These are phyloP conservation scores for Saccharomyces hybrid DNA, from an alignment of 1,139 yeast genomes.

Conservation along the genomic window DNA sequence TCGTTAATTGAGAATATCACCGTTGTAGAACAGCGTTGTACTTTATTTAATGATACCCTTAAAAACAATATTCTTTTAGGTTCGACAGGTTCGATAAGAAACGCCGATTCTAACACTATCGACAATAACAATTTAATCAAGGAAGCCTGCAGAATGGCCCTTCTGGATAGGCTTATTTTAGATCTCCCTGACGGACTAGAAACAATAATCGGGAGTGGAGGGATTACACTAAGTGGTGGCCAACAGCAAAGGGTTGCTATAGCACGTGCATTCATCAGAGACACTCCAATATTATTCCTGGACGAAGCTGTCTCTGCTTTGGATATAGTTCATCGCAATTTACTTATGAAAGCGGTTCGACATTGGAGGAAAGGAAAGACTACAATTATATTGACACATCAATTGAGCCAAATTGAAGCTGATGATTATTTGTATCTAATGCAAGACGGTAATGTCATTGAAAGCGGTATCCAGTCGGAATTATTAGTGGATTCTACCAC, in stretches of 20 bases:
- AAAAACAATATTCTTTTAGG: constrained; percentile 55
- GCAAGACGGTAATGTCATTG: too few relatives aligned
- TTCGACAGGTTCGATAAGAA: constrained; percentile 15
- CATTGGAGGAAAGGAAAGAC: constrained; percentile 62
- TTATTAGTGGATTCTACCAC: constrained; percentile 23
- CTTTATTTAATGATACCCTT: constrained; percentile 57
- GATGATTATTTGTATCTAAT: constrained; percentile 52
- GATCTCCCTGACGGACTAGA: constrained; percentile 48
- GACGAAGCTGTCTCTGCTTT: constrained; percentile 86
- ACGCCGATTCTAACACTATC: constrained; percentile 21
- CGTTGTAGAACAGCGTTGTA: constrained; percentile 63
- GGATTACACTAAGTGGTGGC: constrained; percentile 73
- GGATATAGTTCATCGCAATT: constrained; percentile 44
- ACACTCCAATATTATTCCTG: constrained; percentile 65
- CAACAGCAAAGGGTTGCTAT: constrained; percentile 76
- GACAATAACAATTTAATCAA: constrained; percentile 24
- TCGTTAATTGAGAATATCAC: constrained; percentile 63
- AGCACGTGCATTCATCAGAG: constrained; percentile 70
- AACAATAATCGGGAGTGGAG: constrained; percentile 42
- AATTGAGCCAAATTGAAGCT: constrained; percentile 46
- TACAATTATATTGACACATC: constrained; percentile 78
- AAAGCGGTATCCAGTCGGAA: constrained; percentile 37
- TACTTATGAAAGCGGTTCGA: constrained; percentile 44
- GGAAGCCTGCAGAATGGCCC: constrained; percentile 47
- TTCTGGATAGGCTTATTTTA: constrained; percentile 41